Percentiles rank a stretch among this genome's conserved stretches.
phyloP scores from a whole-genome alignment of 2,329 filamentous ascomycete species.

The Cephalotrichum gorgonifer region DNA sequence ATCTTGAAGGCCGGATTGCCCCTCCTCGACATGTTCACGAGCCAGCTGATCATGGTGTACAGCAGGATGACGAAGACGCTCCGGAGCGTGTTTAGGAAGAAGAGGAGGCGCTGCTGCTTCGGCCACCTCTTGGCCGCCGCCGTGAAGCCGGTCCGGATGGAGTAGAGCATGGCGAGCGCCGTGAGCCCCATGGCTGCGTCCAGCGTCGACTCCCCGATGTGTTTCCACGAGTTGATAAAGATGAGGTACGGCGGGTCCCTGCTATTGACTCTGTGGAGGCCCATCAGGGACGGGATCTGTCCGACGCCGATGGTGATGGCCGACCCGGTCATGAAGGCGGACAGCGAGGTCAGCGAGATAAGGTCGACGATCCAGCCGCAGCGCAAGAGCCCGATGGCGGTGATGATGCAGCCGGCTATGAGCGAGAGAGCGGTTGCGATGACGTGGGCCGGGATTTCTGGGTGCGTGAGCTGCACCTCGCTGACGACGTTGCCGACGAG shows the following conservation, averaged over 20 bases:
- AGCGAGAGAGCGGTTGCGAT: conserved; percentile 73
- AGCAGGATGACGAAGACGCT: conserved; percentile 86
- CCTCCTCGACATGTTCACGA: conserved; percentile 62
- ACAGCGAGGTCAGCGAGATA: conserved; percentile 82
- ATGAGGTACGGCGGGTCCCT: conserved; percentile 71
- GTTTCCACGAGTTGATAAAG: conserved; percentile 71
- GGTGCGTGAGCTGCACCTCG: conserved; percentile 45
- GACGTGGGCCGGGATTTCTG: conserved; percentile 49
- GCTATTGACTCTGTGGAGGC: conserved; percentile 64
- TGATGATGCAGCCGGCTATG: conserved; percentile 66
- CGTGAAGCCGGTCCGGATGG: conserved; percentile 58
- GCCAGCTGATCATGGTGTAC: conserved; percentile 84
- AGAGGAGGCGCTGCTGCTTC: conserved; percentile 60
- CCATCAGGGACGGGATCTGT: conserved; percentile 74
- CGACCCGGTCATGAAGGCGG: conserved; percentile 94
- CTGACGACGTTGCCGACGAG: conserved; percentile 74
- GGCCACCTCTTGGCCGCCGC: conserved; percentile 60
- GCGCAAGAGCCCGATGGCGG: conserved; percentile 67
- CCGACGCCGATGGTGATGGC: conserved; percentile 80
- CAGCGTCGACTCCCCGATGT: conserved; percentile 55
- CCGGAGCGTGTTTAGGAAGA: conserved; percentile 84
- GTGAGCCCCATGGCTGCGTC: conserved; percentile 86
- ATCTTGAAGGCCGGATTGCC: conserved; percentile 61
- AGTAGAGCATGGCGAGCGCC: conserved; percentile 66
- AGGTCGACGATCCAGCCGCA: conserved; percentile 87